phyloP scores from a whole-genome alignment of 768 basidiomycete genomes.

The Agaricus subrufescens region DNA sequence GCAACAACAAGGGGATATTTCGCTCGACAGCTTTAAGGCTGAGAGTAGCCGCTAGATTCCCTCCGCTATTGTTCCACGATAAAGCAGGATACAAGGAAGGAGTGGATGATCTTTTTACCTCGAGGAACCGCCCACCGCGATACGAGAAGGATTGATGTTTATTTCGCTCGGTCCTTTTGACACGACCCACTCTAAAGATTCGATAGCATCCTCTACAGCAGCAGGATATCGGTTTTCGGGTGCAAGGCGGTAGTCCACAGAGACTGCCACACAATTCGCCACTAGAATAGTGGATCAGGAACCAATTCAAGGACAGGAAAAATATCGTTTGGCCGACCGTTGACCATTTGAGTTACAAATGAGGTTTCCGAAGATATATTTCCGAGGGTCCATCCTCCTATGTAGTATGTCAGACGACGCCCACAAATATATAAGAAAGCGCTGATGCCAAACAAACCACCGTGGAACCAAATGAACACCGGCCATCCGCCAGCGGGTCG shows the following conservation, averaged over 20 bases:
- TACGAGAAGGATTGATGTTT: slow-evolving; percentile 41
- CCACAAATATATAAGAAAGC: neutral
- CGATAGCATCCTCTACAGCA: slow-evolving; percentile 68
- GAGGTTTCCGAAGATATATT: slow-evolving; percentile 55
- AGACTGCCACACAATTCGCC: slow-evolving; percentile 57
- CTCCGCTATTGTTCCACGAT: slow-evolving; percentile 40
- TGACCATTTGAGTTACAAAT: slow-evolving; percentile 58
- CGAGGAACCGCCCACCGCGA: slow-evolving; percentile 72
- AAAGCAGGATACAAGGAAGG: neutral
- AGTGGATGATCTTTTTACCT: slow-evolving; percentile 35
- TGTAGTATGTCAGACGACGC: neutral
- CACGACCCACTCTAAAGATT: slow-evolving; percentile 59
- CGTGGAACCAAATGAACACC: slow-evolving; percentile 70
- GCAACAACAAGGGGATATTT: slow-evolving; percentile 52
- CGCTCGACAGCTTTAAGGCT: slow-evolving; percentile 55
- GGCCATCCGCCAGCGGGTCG: slow-evolving; percentile 61
- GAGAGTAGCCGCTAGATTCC: slow-evolving; percentile 63
- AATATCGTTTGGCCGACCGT: slow-evolving; percentile 31
- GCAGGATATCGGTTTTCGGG: slow-evolving; percentile 70
- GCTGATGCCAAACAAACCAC: slow-evolving; percentile 37
- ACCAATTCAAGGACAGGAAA: neutral
- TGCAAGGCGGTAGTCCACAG: slow-evolving; percentile 68
- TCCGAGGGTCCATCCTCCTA: slow-evolving; percentile 78
- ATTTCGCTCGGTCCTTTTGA: slow-evolving; percentile 41
- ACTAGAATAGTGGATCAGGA: slow-evolving; percentile 27